phyloP scores from a whole-genome alignment of 441 rosid genomes.

The Mallotus repandus region DNA sequence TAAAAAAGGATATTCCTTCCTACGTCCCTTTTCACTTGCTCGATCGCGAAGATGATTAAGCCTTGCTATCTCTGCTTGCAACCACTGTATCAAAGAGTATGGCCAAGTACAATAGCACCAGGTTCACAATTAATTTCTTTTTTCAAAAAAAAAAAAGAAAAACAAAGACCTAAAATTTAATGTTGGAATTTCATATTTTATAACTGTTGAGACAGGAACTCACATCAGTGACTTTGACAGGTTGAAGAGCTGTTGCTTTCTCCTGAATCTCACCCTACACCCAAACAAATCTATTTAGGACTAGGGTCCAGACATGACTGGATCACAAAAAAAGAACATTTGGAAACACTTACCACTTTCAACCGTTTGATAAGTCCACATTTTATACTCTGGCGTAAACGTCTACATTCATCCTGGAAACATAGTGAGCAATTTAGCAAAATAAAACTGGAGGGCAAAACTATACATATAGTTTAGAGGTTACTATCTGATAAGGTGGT shows the following conservation, averaged over 20 bases:
- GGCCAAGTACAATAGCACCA: too few species aligned
- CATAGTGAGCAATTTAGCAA: constrained; percentile 29
- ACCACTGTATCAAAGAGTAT: too few species aligned
- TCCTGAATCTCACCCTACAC: constrained; percentile 81
- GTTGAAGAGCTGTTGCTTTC: constrained; percentile 21
- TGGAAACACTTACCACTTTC: constrained; percentile 62
- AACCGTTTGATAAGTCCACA: constrained; percentile 65
- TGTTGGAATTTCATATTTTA: too few species aligned
- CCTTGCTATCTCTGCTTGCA: too few species aligned
- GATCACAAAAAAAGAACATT: constrained; percentile 22
- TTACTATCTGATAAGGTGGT: neutral
- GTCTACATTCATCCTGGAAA: constrained; percentile 87
- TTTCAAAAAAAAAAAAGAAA: too few species aligned
- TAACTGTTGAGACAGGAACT: too few species aligned
- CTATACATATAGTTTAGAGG: constrained; percentile 12
- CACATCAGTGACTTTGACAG: too few species aligned
- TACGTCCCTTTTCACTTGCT: constrained; percentile 98
- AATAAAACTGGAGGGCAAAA: neutral
- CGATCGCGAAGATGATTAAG: constrained; percentile 99
- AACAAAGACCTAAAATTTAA: too few species aligned
- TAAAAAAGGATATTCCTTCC: constrained; percentile 86
- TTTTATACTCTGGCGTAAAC: constrained; percentile 64
- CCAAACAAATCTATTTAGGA: constrained; percentile 21
- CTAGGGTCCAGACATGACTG: constrained; percentile 19
- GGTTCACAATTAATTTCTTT: too few species aligned